Evolutionary conservation across 2,329 filamentous ascomycete genomes (phyloP).

Genomic region (Elsinoe australis): DNA sequence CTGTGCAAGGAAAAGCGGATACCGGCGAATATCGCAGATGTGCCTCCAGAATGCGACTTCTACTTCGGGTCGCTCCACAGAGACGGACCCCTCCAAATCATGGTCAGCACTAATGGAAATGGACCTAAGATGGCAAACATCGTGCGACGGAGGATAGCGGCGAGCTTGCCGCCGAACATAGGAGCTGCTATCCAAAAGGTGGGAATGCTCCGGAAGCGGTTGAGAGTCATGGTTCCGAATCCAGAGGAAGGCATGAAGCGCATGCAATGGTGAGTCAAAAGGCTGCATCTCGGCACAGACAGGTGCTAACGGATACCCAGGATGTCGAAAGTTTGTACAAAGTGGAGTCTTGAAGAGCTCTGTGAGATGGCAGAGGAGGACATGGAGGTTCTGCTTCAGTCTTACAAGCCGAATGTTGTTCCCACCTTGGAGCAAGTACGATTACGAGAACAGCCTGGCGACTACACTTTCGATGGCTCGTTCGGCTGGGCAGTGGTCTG

Average conservation of each 20-base stretch:
- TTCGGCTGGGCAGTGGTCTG: constrained; percentile 32
- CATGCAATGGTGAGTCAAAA: constrained; percentile 69
- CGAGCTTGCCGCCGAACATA: constrained; percentile 64
- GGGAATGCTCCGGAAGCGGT: constrained; percentile 67
- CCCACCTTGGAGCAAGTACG: constrained; percentile 39
- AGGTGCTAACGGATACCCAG: constrained; percentile 41
- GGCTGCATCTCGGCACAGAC: not conserved
- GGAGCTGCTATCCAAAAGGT: constrained; percentile 81
- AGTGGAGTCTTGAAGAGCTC: constrained; percentile 76
- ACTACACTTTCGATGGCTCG: constrained; percentile 39
- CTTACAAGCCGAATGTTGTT: constrained; percentile 50
- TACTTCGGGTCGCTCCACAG: constrained; percentile 96
- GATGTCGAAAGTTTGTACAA: constrained; percentile 89
- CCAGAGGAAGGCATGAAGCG: constrained; percentile 70
- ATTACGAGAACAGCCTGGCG: constrained; percentile 32
- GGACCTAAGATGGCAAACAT: constrained; percentile 84
- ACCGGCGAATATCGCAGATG: constrained; percentile 92
- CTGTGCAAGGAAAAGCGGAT: constrained; percentile 79
- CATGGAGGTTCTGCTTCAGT: constrained; percentile 75
- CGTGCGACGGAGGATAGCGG: constrained; percentile 74
- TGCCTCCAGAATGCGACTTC: constrained; percentile 94
- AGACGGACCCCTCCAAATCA: constrained; percentile 91
- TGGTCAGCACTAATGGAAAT: constrained; percentile 98
- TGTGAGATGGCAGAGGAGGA: constrained; percentile 71
- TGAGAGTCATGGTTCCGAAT: constrained; percentile 68